Conservation (phyloP, 192 early-diverging fungal genomes). For the Coemansia erecta region DNA sequence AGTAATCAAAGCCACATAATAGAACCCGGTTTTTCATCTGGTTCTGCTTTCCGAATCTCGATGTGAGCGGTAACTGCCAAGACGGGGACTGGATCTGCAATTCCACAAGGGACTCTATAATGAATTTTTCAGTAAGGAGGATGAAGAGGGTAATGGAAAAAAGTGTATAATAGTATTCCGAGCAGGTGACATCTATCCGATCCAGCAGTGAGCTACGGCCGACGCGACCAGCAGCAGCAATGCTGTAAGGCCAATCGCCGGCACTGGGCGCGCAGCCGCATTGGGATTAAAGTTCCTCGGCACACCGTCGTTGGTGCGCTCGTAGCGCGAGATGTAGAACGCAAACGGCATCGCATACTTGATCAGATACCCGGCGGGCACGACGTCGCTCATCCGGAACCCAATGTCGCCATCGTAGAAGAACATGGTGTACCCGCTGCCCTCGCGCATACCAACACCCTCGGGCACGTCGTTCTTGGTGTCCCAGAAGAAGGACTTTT, state of each 20-base stretch:
- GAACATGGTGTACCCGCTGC: conserved; percentile 52
- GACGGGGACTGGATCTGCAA: too few species aligned
- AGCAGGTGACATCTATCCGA: not conserved
- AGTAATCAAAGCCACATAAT: too few species aligned
- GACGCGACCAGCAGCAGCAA: conserved; percentile 14
- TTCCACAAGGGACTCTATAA: too few species aligned
- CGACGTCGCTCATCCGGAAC: conserved; percentile 53
- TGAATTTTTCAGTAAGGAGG: too few species aligned
- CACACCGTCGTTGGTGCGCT: conserved; percentile 51
- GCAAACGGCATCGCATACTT: conserved; percentile 55
- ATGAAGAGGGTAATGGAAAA: too few species aligned
- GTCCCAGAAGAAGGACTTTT: conserved; percentile 49
- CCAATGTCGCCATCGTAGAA: conserved; percentile 54
- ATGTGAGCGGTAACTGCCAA: too few species aligned
- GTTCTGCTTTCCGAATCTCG: too few species aligned
- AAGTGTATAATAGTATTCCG: too few species aligned
- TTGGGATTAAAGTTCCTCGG: conserved; percentile 51
- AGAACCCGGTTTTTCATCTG: too few species aligned
- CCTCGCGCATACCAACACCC: conserved; percentile 53
- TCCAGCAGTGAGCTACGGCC: not conserved
- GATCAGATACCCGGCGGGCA: conserved; percentile 49
- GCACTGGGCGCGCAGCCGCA: conserved; percentile 18
- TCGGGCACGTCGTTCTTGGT: conserved; percentile 55
- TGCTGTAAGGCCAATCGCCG: conserved; percentile 7
- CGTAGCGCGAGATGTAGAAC: conserved; percentile 49